phyloP scores from a whole-genome alignment of 805 yeast species.

The Clavispora vitiphila region DNA sequence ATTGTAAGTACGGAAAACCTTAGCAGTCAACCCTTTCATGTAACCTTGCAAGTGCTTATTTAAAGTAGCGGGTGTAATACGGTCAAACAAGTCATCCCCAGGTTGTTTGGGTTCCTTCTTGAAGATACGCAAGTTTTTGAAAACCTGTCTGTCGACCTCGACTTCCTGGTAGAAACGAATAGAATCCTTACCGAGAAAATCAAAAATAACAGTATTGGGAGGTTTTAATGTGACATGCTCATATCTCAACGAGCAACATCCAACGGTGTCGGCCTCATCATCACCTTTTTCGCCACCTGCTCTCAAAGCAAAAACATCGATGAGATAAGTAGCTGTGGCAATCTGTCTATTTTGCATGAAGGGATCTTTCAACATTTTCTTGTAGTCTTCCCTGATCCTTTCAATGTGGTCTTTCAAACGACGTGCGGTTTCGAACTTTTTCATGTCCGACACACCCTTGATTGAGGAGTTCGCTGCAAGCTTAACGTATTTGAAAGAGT shows the following conservation, averaged over 20 bases:
- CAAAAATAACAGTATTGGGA: conserved; percentile 81
- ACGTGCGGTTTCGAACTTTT: conserved; percentile 91
- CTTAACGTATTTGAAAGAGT: conserved; percentile 79
- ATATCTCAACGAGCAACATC: conserved; percentile 89
- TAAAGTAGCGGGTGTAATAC: conserved; percentile 76
- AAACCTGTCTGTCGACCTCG: conserved; percentile 86
- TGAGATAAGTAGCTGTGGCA: conserved; percentile 89
- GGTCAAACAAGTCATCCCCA: conserved; percentile 89
- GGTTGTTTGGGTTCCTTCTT: conserved; percentile 85
- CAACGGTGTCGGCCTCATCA: conserved; percentile 97
- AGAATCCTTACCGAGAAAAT: conserved; percentile 93
- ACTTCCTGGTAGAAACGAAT: conserved; percentile 90
- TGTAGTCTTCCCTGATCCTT: conserved; percentile 70
- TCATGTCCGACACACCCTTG: conserved; percentile 86
- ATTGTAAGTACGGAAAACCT: conserved; percentile 95
- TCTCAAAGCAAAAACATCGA: conserved; percentile 90
- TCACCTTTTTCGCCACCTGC: conserved; percentile 98
- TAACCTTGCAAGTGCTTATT: conserved; percentile 85
- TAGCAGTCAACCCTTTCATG: conserved; percentile 92
- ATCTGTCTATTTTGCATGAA: conserved; percentile 84
- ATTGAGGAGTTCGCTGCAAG: conserved; percentile 87
- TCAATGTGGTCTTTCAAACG: conserved; percentile 71
- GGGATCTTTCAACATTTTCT: conserved; percentile 60
- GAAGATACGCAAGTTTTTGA: conserved; percentile 80
- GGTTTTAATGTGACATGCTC: conserved; percentile 86